A percentile compares a stretch with the other conserved stretches of the same genome.
phyloP scores from a whole-genome alignment of 495 filamentous ascomycete genomes.

The Chaetomium tenue region DNA sequence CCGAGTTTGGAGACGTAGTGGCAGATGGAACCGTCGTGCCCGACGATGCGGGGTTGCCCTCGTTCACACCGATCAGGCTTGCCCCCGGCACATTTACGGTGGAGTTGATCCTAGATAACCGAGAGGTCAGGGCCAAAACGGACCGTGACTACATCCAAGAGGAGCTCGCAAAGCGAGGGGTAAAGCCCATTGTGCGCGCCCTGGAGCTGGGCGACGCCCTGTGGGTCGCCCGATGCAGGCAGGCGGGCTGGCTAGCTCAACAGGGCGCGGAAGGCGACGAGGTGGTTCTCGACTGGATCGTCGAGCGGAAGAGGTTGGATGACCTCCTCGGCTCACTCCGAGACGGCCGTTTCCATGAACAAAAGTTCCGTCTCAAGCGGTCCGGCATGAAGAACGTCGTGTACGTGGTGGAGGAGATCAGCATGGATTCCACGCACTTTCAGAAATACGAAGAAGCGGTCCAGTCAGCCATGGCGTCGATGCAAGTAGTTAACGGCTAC shows the following conservation, averaged over 20 bases:
- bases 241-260: constrained; percentile 54
- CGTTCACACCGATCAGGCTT: constrained; percentile 59
- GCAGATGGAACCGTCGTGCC: constrained; percentile 39
- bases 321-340: constrained; percentile 78
- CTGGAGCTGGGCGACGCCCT: constrained; percentile 74
- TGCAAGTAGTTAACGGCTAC: constrained; percentile 78
- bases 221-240: constrained; percentile 74
- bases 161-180: constrained; percentile 65
- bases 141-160: constrained; percentile 78
- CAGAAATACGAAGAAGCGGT: constrained; percentile 64
- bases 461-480: constrained; percentile 71
- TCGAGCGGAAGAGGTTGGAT: constrained; percentile 80
- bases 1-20: constrained; percentile 41
- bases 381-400: constrained; percentile 72
- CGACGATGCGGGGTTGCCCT: constrained; percentile 43
- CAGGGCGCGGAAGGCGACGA: constrained; percentile 69
- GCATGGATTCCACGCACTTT: constrained; percentile 49
- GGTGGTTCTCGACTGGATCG: constrained; percentile 75
- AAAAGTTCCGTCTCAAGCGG: constrained; percentile 75
- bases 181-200: constrained; percentile 61
- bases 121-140: constrained; percentile 72
- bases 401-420: constrained; percentile 76
- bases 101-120: constrained; percentile 70
- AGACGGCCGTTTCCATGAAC: constrained; percentile 80
- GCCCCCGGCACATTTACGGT: constrained; percentile 66